Percentiles rank a stretch among this genome's conserved stretches.
Conservation (phyloP, 768 basidiomycete species). For the Chalciporus chontae region DNA sequence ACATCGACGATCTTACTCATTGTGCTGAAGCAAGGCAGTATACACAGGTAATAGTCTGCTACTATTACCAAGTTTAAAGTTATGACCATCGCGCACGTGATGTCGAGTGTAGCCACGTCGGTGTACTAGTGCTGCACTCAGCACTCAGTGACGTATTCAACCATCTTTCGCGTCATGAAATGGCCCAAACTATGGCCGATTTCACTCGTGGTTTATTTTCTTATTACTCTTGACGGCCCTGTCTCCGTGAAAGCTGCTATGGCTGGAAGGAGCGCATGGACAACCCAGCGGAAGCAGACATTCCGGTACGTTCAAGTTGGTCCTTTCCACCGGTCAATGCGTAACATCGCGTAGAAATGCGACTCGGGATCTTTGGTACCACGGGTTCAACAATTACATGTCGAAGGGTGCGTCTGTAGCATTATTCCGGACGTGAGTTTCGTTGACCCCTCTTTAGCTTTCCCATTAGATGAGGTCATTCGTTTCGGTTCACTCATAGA, state of each 20-base stretch:
- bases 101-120: constrained; percentile 22
- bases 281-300: constrained; percentile 50
- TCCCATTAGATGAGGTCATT: constrained; percentile 78
- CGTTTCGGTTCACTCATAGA: constrained; percentile 5
- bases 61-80: no score
- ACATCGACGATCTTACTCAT: constrained; percentile 57
- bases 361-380: constrained; percentile 80
- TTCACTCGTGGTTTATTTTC: constrained; percentile 39
- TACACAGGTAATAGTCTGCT: no score
- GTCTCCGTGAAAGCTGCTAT: constrained; percentile 12
- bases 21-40: constrained; percentile 3
- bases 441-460: constrained; percentile 47
- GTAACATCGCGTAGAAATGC: constrained; percentile 47
- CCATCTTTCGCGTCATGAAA: constrained; percentile 28
- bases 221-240: constrained; percentile 35
- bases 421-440: constrained; percentile 5
- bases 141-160: neutral
- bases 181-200: constrained; percentile 51
- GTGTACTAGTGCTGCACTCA: constrained; percentile 2
- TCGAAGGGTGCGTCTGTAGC: constrained; percentile 51
- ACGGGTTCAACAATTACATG: constrained; percentile 91
- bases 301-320: constrained; percentile 43
- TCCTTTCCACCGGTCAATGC: neutral
- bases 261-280: constrained; percentile 44
- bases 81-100: constrained; percentile 29